phyloP scores from a whole-genome alignment of 2,329 filamentous ascomycete species.

The Achaetomium macrosporum region DNA sequence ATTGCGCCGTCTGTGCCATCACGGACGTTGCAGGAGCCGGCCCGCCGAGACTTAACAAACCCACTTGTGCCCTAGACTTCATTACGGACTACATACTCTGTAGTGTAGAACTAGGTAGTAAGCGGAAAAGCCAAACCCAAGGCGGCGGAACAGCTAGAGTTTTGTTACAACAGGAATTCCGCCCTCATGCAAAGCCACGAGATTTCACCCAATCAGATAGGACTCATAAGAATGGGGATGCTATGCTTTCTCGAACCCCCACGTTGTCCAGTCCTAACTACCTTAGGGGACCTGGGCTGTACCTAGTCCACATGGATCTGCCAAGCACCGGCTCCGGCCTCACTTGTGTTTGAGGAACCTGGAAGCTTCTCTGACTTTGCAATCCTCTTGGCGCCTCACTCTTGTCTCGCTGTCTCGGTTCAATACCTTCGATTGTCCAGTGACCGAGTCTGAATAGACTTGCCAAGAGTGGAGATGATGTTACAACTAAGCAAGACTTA shows the following conservation, averaged over 20 bases:
- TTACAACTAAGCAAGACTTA: neutral
- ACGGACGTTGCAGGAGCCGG: neutral
- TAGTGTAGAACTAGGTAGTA: neutral
- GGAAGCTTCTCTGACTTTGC: neutral
- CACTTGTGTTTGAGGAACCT: neutral
- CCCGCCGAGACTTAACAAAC: conserved; percentile 9
- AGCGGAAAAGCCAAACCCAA: neutral
- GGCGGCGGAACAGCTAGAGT: no score
- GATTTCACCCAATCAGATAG: no score
- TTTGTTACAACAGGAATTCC: no score
- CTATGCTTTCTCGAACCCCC: conserved; percentile 8
- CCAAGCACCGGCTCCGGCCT: conserved; percentile 17
- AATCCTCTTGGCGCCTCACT: conserved; percentile 2
- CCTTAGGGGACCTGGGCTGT: no score
- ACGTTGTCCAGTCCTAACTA: conserved; percentile 2
- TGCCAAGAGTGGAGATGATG: conserved; percentile 2
- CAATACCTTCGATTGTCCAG: neutral
- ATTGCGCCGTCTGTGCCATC: conserved; percentile 3
- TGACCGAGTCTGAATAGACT: neutral
- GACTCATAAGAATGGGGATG: neutral
- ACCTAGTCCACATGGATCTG: neutral
- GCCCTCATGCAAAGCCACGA: no score
- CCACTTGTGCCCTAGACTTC: neutral
- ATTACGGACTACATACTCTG: no score
- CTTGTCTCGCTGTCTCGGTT: conserved; percentile 9